Evolutionary conservation across 208 protist genomes (phyloP), one percentile per base, ranked within the genome.

Genomic region (Trypanosoma avium): DNA sequence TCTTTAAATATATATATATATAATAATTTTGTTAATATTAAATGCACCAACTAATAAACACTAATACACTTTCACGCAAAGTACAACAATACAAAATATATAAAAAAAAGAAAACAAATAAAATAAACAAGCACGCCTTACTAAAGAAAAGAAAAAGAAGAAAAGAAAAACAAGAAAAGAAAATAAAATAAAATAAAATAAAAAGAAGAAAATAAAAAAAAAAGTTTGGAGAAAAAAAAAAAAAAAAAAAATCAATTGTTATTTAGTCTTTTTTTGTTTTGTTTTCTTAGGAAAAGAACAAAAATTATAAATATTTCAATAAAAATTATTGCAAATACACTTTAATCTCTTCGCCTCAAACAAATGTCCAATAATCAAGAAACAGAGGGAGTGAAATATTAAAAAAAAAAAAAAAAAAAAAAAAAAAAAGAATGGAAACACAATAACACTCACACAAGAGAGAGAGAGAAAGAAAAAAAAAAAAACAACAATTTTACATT

Each of bases 221-320:
- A 53, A 57, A 33, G 61, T 42, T 61, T n/a, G n/a, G 32, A 65
- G 40, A 45, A 62, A 65, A 45, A 61, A 48, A 47, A 21, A 55
- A 60, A 49, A 60, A 13, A 73, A 52, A 48, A 17, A 36, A 47
- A 58, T 40, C 52, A 15, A 58, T 24, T 7, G 17, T 33, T 9
- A 55, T 30, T 62, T n/a, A n/a, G n/a, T n/a, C n/a, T n/a, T n/a
- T n/a, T n/a, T n/a, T n/a, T n/a, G n/a, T n/a, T n/a, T n/a, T n/a
- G n/a, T n/a, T n/a, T n/a, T n/a, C n/a, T n/a, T n/a, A n/a, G n/a
- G n/a, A n/a, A n/a, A n/a, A n/a, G n/a, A n/a, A n/a, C n/a, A n/a
- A n/a, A n/a, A n/a, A n/a, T n/a, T n/a, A n/a, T n/a, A n/a, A n/a
- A n/a, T n/a, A n/a, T n/a, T n/a, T n/a, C n/a, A n/a, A n/a, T n/a